Evolutionary conservation across 139 green algal species (phyloP).

Genomic region (Coelastrella sp.): DNA sequence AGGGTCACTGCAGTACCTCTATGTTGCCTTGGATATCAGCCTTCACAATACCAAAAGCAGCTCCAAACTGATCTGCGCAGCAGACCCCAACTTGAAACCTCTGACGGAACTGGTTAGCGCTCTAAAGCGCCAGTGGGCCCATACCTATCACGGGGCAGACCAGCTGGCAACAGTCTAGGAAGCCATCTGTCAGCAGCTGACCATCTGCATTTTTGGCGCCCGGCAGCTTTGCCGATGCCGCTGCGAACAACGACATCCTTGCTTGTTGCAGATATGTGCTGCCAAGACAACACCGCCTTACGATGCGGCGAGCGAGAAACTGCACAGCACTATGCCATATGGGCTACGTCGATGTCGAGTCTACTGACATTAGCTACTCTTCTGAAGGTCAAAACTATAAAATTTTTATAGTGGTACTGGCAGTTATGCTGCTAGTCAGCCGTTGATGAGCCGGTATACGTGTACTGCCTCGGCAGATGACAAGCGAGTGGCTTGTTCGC

Average conservation of each 20-base stretch:
- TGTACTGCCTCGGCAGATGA: too few relatives aligned
- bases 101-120: too few relatives aligned
- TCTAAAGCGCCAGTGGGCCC: too few relatives aligned
- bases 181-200: conserved; percentile 64
- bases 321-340: too few relatives aligned
- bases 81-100: too few relatives aligned
- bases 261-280: neutral
- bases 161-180: conserved; percentile 67
- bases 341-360: too few relatives aligned
- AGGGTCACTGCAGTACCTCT: conserved; percentile 50
- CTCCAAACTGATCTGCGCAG: conserved; percentile 78
- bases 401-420: too few relatives aligned
- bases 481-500: too few relatives aligned
- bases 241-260: conserved; percentile 34
- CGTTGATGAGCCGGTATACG: too few relatives aligned
- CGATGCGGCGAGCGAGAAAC: neutral
- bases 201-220: conserved; percentile 56
- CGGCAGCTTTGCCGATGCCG: conserved; percentile 8
- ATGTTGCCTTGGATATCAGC: conserved; percentile 83
- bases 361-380: too few relatives aligned
- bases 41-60: conserved; percentile 74
- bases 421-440: too few relatives aligned
- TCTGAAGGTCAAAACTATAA: too few relatives aligned
- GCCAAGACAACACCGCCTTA: neutral
- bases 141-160: conserved; percentile 74